Evolutionary conservation across 2,329 filamentous ascomycete genomes (phyloP).

Genomic region (Ophiognomonia clavigignenti-juglandacearum): DNA sequence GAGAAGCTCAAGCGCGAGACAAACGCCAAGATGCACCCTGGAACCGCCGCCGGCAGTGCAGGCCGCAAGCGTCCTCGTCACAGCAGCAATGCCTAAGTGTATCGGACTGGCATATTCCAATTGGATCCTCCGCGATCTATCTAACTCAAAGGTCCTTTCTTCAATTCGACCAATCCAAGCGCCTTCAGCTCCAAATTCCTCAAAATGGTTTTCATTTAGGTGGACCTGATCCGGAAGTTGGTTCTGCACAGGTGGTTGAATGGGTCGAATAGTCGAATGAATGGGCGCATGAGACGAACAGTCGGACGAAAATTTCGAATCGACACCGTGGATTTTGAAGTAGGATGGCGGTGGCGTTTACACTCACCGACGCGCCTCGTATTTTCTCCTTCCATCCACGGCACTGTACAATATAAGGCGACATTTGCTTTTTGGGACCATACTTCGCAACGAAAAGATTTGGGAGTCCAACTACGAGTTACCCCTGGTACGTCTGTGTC

Average conservation of each 20-base stretch:
- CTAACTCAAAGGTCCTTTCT: neutral
- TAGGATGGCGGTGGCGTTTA: neutral
- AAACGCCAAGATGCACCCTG: conserved; percentile 54
- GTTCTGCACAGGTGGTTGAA: too few species aligned
- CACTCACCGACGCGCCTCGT: neutral
- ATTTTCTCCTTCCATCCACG: neutral
- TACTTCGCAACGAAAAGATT: neutral
- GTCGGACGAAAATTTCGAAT: neutral
- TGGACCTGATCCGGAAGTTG: too few species aligned
- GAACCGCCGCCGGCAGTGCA: conserved; percentile 34
- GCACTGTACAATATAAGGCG: neutral
- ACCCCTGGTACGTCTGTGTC: too few species aligned
- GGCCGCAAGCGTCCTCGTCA: conserved; percentile 52
- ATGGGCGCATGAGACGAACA: neutral
- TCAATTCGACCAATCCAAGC: too few species aligned
- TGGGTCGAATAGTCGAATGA: neutral
- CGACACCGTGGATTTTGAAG: too few species aligned
- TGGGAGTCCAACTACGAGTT: neutral
- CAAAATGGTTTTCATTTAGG: too few species aligned
- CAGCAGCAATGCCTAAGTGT: conserved; percentile 27
- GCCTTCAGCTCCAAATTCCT: too few species aligned
- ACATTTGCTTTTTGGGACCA: neutral
- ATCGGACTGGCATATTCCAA: neutral
- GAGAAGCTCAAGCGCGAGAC: conserved; percentile 62
- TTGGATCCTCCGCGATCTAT: neutral